Evolutionary conservation across 305 asterid genomes (phyloP), one percentile per base, ranked within the genome.

Genomic region (Plantago rigida): DNA sequence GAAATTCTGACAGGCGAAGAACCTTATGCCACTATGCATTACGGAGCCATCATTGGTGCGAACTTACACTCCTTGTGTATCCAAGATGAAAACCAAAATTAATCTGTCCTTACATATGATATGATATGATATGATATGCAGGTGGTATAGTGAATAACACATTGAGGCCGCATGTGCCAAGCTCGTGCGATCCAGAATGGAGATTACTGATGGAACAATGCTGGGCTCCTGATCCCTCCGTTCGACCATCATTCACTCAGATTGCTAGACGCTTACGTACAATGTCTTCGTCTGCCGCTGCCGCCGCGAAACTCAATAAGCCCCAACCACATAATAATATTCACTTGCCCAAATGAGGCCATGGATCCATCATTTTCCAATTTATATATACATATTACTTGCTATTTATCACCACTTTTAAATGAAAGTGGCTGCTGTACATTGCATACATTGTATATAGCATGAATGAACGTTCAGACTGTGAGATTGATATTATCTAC

Each of bases 11-110:
- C 95, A 7, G 95, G 97, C 26, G 97, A 89, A 70, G 97, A 89
- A 77, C 97, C 97, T 26, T 89, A 89, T 56, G 91, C 95, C 74
- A 89, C 86, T 68, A 89, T 89, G 97, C 95, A 89, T 76, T 89
- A 87, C 56, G 97, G 97, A 60, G 97, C 95, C 66, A 89, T 89
- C 77, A 89, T 89, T 63, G 97, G 97, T 89, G 51, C 26, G 73
- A 13, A 54, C 4, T 31, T 31, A 31, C 39, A 31, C 39, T 31
- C 39, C 39, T 31, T 31, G 39, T 31, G 1, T 31, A 31, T 31
- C 39, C 39, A 31, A 31, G 39, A 1, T 0, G 39, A 31, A 31
- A 31, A 31, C 5, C 6, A 31, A 31, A 34, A 31, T 24, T 22
- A 8, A 22, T 22, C 1, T 13, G 5, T 15, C 15, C 22, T 34